Evolutionary conservation across 192 early-diverging fungal species (phyloP).

Genomic region (Allomyces macrogynus): DNA sequence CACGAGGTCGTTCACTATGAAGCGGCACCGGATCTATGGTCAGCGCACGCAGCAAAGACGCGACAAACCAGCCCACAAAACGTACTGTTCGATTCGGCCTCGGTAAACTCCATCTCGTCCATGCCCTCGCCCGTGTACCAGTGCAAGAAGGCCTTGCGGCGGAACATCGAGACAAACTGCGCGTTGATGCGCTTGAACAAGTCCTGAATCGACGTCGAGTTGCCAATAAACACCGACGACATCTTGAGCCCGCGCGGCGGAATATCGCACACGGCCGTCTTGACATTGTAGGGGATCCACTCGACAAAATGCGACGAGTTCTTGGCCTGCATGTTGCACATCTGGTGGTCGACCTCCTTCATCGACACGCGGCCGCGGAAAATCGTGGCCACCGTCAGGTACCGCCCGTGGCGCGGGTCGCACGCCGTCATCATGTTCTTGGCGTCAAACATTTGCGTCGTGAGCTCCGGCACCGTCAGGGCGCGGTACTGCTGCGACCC

Average conservation of each 20-base stretch:
- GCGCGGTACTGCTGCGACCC: constrained; percentile 71
- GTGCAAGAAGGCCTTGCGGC: constrained; percentile 83
- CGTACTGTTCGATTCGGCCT: constrained; percentile 29
- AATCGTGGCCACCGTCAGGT: constrained; percentile 69
- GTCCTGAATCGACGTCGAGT: constrained; percentile 80
- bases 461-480: constrained; percentile 71
- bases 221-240: constrained; percentile 84
- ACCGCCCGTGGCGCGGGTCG: constrained; percentile 86
- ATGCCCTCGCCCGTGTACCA: constrained; percentile 92
- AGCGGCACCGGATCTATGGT: too few species aligned
- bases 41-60: too few species aligned
- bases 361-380: constrained; percentile 59
- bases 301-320: constrained; percentile 66
- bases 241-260: constrained; percentile 75
- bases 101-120: constrained; percentile 95
- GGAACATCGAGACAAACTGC: constrained; percentile 83
- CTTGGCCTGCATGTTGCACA: constrained; percentile 44
- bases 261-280: constrained; percentile 74
- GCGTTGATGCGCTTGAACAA: constrained; percentile 78
- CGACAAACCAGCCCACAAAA: too few species aligned
- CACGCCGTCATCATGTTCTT: constrained; percentile 93
- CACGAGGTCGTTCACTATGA: constrained; percentile 1
- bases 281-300: constrained; percentile 95
- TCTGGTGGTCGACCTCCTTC: constrained; percentile 63
- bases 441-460: constrained; percentile 66